Evolutionary conservation across 1,284 basidiomycete genomes (phyloP).

Genomic region (Fereydounia khargensis): DNA sequence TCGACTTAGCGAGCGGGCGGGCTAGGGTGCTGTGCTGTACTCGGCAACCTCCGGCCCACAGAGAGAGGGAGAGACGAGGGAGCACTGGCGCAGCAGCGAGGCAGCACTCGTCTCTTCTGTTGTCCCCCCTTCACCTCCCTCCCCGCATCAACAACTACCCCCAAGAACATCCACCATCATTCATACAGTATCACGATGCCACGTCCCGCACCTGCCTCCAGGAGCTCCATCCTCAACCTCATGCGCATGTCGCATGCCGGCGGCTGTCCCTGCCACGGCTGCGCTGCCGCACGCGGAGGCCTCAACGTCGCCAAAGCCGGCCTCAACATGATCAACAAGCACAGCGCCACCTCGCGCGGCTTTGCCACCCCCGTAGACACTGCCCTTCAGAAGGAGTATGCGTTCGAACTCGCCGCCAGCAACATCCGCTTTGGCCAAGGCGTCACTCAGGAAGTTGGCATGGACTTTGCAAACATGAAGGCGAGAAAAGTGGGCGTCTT

Average conservation of each 20-base stretch:
- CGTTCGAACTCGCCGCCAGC: slow-evolving; percentile 92
- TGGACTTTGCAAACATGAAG: slow-evolving; percentile 71
- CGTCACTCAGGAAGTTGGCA: slow-evolving; percentile 72
- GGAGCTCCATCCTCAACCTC: slow-evolving; percentile 36
- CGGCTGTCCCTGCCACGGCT: slow-evolving; percentile 51
- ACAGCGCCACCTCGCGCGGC: slow-evolving; percentile 35
- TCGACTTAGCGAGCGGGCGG: too few species aligned
- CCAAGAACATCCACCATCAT: background rate
- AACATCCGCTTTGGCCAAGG: slow-evolving; percentile 64
- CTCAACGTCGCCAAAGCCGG: slow-evolving; percentile 28
- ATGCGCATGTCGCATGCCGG: slow-evolving; percentile 43
- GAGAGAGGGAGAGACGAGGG: too few species aligned
- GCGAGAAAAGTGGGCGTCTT: slow-evolving; percentile 78
- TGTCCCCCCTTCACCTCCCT: too few species aligned
- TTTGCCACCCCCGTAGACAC: slow-evolving; percentile 76
- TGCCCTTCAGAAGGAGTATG: slow-evolving; percentile 78
- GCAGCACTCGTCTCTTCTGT: too few species aligned
- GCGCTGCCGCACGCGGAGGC: slow-evolving; percentile 19
- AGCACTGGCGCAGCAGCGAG: too few species aligned
- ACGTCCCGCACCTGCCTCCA: slow-evolving; percentile 24
- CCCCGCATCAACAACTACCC: background rate
- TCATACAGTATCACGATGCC: slow-evolving; percentile 15
- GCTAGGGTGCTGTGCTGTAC: too few species aligned
- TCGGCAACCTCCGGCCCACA: too few species aligned
- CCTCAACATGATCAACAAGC: slow-evolving; percentile 41